phyloP scores from a whole-genome alignment of 306 rosid genomes.

The Corylus heterophylla region DNA sequence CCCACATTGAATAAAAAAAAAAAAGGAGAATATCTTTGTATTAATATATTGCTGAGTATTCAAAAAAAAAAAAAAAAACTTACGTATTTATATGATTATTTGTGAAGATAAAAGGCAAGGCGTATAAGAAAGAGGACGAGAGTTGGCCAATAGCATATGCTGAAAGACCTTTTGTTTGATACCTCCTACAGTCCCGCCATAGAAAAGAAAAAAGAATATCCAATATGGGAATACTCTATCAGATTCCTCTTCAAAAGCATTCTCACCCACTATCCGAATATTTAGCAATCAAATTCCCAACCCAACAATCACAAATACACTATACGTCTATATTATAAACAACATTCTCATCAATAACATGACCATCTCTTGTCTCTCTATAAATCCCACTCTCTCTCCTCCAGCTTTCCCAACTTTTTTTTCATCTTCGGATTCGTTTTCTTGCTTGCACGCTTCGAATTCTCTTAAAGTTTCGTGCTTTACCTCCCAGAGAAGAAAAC shows the following conservation, averaged over 20 bases:
- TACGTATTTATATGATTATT: no score
- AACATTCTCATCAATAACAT: slow-evolving; percentile 30
- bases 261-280: neutral
- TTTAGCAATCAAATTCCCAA: neutral
- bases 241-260: slow-evolving; percentile 29
- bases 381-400: slow-evolving; percentile 70
- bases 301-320: slow-evolving; percentile 6
- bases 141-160: slow-evolving; percentile 46
- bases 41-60: no score
- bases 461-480: slow-evolving; percentile 32
- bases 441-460: slow-evolving; percentile 8
- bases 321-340: slow-evolving; percentile 23
- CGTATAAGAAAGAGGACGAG: neutral
- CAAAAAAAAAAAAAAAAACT: no score
- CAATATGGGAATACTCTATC: slow-evolving; percentile 17
- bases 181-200: slow-evolving; percentile 32
- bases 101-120: neutral
- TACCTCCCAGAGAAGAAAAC: slow-evolving; percentile 34
- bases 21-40: no score
- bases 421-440: neutral
- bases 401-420: slow-evolving; percentile 33
- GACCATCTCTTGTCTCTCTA: slow-evolving; percentile 54
- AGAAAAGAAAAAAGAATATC: slow-evolving; percentile 44
- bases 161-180: slow-evolving; percentile 27
- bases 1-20: no score